phyloP scores from a whole-genome alignment of 1,284 basidiomycete genomes.

The Mycena sp. region DNA sequence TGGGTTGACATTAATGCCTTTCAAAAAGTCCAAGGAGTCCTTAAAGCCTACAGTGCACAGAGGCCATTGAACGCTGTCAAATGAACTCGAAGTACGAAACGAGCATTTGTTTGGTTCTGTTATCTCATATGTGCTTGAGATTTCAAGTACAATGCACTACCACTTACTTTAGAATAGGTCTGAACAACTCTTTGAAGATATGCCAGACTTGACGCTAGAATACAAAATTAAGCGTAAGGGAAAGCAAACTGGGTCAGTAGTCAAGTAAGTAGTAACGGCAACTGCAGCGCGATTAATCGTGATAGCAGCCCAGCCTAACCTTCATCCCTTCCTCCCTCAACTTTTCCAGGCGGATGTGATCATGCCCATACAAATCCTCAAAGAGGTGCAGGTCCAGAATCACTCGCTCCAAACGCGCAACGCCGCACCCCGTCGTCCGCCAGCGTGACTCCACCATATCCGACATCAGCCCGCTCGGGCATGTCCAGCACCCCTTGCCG shows the following conservation, averaged over 20 bases:
- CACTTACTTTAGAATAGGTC: too few species aligned
- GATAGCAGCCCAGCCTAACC: constrained; percentile 24
- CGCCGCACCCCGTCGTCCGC: constrained; percentile 30
- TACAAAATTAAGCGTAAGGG: background rate
- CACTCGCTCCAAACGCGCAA: constrained; percentile 38
- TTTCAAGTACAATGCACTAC: too few species aligned
- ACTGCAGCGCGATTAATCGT: constrained; percentile 9
- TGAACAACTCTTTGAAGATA: too few species aligned
- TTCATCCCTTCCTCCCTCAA: constrained; percentile 39
- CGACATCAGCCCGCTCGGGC: constrained; percentile 40
- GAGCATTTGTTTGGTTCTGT: too few species aligned
- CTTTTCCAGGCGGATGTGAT: constrained; percentile 19
- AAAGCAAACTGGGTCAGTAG: too few species aligned
- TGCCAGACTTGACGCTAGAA: too few species aligned
- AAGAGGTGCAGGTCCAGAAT: constrained; percentile 37
- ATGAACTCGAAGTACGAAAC: too few species aligned
- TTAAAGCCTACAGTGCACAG: too few species aligned
- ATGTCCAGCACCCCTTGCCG: constrained; percentile 40
- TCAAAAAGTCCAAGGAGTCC: too few species aligned
- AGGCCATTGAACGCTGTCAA: too few species aligned
- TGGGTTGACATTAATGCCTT: too few species aligned
- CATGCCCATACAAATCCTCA: constrained; percentile 21
- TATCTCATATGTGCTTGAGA: too few species aligned
- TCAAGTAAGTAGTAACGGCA: background rate
- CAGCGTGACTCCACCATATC: constrained; percentile 46